Conservation (phyloP, 345 rosid species). For the Psidium guajava region DNA sequence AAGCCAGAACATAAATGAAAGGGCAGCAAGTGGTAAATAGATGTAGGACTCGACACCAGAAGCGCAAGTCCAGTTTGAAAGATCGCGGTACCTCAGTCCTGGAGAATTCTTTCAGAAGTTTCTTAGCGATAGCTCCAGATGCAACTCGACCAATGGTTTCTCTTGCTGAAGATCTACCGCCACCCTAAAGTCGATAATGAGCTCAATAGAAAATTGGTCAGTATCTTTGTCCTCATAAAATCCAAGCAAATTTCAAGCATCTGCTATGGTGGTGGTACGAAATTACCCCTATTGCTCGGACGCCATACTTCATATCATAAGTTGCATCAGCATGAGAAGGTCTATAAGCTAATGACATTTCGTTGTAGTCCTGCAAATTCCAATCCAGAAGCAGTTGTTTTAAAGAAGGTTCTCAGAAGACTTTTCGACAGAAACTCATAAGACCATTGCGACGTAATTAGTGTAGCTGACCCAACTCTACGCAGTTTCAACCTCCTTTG, state of each 20-base stretch:
- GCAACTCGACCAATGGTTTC: slow-evolving; percentile 99
- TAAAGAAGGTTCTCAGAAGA: not conserved
- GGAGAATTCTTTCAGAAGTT: slow-evolving; percentile 60
- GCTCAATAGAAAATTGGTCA: not conserved
- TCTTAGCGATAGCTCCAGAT: slow-evolving; percentile 91
- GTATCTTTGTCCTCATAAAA: not conserved
- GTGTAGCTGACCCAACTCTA: not conserved
- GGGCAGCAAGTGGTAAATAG: not conserved
- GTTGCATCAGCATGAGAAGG: slow-evolving; percentile 99
- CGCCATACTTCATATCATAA: slow-evolving; percentile 95
- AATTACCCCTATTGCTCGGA: slow-evolving; percentile 74
- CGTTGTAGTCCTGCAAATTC: slow-evolving; percentile 69
- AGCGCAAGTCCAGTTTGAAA: not conserved
- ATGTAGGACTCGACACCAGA: not conserved
- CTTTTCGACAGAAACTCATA: not conserved
- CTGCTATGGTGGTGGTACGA: not conserved
- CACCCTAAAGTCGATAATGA: slow-evolving; percentile 39
- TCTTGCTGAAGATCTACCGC: slow-evolving; percentile 98
- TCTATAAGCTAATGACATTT: slow-evolving; percentile 85
- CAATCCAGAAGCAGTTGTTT: not conserved
- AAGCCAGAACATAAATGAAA: not conserved
- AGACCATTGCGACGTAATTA: not conserved
- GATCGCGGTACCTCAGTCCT: slow-evolving; percentile 62
- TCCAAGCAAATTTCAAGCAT: not conserved
- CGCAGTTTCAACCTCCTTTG: not conserved